Evolutionary conservation across 2,329 filamentous ascomycete genomes (phyloP).

Genomic region (Cordyceps pruinosa): DNA sequence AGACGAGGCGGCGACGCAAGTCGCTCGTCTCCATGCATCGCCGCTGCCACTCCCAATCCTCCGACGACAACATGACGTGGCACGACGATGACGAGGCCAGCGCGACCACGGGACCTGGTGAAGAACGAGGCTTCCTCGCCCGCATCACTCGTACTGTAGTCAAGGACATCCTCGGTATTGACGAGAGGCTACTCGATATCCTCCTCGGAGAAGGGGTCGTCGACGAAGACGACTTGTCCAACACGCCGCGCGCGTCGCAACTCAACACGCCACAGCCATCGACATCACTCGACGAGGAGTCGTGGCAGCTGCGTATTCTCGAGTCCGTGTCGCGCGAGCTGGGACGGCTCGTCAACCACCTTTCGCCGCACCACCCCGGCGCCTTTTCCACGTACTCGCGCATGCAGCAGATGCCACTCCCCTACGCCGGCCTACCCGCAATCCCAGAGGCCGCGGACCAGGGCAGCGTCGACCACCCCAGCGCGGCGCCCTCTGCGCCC

Average conservation of each 20-base stretch:
- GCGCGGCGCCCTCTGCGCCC: constrained; percentile 19
- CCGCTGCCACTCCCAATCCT: constrained; percentile 21
- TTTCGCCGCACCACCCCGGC: constrained; percentile 73
- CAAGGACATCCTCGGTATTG: constrained; percentile 82
- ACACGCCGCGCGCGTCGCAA: constrained; percentile 40
- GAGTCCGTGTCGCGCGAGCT: constrained; percentile 83
- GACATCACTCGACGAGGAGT: constrained; percentile 29
- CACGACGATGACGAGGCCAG: constrained; percentile 43
- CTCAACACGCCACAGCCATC: constrained; percentile 25
- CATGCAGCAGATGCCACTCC: constrained; percentile 56
- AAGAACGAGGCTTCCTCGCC: constrained; percentile 67
- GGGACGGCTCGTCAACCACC: constrained; percentile 71
- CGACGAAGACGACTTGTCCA: constrained; percentile 39
- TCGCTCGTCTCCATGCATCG: constrained; percentile 44
- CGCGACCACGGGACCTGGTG: constrained; percentile 35
- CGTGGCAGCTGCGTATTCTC: constrained; percentile 72
- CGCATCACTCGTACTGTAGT: constrained; percentile 81
- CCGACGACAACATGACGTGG: constrained; percentile 39
- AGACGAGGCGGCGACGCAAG: constrained; percentile 64
- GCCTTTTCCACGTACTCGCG: constrained; percentile 78
- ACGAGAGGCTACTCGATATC: constrained; percentile 75
- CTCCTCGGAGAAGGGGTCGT: constrained; percentile 75
- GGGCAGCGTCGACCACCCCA: constrained; percentile 12
- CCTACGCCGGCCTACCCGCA: constrained; percentile 71
- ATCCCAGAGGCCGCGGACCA: constrained; percentile 46